Evolutionary conservation across 148 eudicot species (phyloP).

Genomic region (Silene latifolia): DNA sequence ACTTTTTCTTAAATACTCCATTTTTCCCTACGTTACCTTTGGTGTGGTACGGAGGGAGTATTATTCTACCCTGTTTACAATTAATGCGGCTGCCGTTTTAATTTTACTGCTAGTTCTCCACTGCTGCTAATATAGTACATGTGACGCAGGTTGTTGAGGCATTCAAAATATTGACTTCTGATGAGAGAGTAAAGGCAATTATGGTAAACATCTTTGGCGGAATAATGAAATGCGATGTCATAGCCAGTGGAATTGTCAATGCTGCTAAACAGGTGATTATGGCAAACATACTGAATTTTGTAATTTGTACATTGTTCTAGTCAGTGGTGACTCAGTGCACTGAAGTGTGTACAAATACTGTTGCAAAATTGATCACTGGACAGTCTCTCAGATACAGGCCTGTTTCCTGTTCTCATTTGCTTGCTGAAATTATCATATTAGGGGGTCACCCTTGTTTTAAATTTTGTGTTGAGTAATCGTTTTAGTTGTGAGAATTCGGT

Average conservation of each 20-base stretch:
- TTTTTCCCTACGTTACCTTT: too few species aligned
- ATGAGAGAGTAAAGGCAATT: slow-evolving; percentile 92
- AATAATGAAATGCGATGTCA: slow-evolving; percentile 98
- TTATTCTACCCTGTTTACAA: neutral
- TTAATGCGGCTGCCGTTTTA: neutral
- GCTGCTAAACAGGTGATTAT: slow-evolving; percentile 82
- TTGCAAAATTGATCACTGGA: neutral
- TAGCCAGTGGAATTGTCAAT: slow-evolving; percentile 96
- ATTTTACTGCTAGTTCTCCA: neutral
- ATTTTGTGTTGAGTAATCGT: neutral
- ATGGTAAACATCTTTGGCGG: slow-evolving; percentile 98
- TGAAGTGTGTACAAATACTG: neutral
- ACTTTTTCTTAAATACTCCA: too few species aligned
- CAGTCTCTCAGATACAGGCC: neutral
- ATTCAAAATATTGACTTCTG: slow-evolving; percentile 92
- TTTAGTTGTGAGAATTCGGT: neutral
- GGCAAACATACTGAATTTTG: neutral
- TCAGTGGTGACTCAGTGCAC: neutral
- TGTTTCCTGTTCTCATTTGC: neutral
- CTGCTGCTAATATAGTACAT: slow-evolving; percentile 9
- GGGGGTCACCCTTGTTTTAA: neutral
- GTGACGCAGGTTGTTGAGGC: slow-evolving; percentile 61
- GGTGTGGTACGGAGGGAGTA: too few species aligned
- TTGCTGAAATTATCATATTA: neutral
- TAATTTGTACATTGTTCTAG: neutral